Evolutionary conservation across 2,329 filamentous ascomycete species (phyloP).

Genomic region (Pseudocercospora fuligena): DNA sequence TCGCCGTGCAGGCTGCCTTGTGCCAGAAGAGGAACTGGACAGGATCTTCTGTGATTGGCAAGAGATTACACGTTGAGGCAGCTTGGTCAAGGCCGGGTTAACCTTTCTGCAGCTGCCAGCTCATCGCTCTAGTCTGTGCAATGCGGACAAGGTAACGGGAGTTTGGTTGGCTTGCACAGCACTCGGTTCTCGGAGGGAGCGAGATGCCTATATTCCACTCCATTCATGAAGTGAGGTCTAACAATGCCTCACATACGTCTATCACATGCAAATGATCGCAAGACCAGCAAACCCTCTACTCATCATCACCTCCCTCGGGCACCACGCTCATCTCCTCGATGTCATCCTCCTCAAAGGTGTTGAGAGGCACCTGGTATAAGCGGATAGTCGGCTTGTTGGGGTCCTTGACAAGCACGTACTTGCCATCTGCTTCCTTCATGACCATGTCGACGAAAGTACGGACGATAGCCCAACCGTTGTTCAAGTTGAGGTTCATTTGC

Average conservation of each 20-base stretch:
- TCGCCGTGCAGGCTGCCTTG: no score
- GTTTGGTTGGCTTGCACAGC: not conserved
- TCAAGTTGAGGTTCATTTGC: slow-evolving; percentile 97
- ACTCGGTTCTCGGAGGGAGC: not conserved
- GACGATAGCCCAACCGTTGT: slow-evolving; percentile 98
- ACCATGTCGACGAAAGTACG: slow-evolving; percentile 97
- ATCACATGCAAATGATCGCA: not conserved
- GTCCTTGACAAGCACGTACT: slow-evolving; percentile 82
- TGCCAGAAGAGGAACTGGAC: no score
- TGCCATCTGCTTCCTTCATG: slow-evolving; percentile 69
- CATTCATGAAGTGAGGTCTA: not conserved
- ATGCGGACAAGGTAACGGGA: not conserved
- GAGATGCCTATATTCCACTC: not conserved
- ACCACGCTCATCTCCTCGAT: slow-evolving; percentile 71
- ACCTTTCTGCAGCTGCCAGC: not conserved
- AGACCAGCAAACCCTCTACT: slow-evolving; percentile 43
- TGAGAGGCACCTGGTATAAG: slow-evolving; percentile 85
- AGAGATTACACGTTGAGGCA: no score
- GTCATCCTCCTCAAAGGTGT: slow-evolving; percentile 88
- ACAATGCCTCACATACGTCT: not conserved
- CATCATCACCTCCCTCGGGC: slow-evolving; percentile 60
- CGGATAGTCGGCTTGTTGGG: slow-evolving; percentile 96
- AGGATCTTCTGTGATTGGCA: no score
- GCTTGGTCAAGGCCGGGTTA: not conserved
- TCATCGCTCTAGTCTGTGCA: not conserved